phyloP scores from a whole-genome alignment of 768 basidiomycete species.

The Amanita pseudoporphyria region DNA sequence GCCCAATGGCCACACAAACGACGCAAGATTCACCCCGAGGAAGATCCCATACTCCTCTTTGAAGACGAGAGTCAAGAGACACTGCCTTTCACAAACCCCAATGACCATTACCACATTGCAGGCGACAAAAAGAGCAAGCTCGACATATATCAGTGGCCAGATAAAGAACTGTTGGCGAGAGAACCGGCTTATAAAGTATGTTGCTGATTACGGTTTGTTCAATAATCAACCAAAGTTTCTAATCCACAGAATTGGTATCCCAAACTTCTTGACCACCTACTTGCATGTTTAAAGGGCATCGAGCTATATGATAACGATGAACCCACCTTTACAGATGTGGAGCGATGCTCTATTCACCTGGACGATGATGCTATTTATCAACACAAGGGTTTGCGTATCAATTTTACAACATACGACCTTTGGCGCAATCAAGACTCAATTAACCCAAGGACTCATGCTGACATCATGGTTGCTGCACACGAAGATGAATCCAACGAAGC shows the following conservation, averaged over 20 bases:
- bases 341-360: slow-evolving; percentile 14
- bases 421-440: slow-evolving; percentile 18
- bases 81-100: not conserved
- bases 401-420: slow-evolving; percentile 35
- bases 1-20: too few relatives aligned
- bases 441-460: too few relatives aligned
- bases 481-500: too few relatives aligned
- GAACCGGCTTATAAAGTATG: slow-evolving; percentile 15
- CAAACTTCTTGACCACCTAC: slow-evolving; percentile 20
- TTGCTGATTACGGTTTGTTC: not conserved
- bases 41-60: not conserved
- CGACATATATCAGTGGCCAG: slow-evolving; percentile 7
- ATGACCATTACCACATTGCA: slow-evolving; percentile 15
- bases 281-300: slow-evolving; percentile 15
- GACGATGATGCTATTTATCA: slow-evolving; percentile 14
- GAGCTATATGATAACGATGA: slow-evolving; percentile 14
- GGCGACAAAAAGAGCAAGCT: slow-evolving; percentile 4
- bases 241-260: slow-evolving; percentile 2
- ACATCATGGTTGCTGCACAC: too few relatives aligned
- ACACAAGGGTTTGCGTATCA: slow-evolving; percentile 24
- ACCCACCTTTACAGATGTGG: slow-evolving; percentile 13
- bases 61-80: not conserved
- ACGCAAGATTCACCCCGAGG: too few relatives aligned
- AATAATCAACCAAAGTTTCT: too few relatives aligned
- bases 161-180: slow-evolving; percentile 7